Base-by-base conservation (phyloP, 768 basidiomycete genomes). In the Lentinus tigrinus region DNA sequence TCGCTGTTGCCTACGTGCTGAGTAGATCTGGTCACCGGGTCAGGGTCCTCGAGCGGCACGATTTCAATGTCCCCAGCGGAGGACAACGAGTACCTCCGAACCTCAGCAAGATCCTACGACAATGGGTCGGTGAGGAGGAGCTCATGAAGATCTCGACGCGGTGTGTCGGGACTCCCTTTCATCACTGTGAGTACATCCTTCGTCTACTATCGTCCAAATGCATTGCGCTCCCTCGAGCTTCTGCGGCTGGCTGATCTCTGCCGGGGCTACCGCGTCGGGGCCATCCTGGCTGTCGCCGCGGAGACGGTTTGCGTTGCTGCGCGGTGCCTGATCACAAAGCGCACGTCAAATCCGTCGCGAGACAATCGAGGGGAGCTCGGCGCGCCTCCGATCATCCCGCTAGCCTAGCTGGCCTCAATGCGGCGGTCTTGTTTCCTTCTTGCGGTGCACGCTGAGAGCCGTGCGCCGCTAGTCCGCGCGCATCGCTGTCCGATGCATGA, bases 1-100 rank as follows among this genome's bases (percentile, higher is more conserved):
- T 85, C 47, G 78, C 85, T 3, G 72, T 78, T 36, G 85, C 85
- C 4, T 80, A 78, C 62, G 74, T 81, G 16, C 74, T 88, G 40
- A 76, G 76, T 44, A 78, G 77, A 63, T 79, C 79, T 6, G 86
- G 87, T 6, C 87, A 88, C 70, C 71, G 74, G 31, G 85, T 87
- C n/a, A 72, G 78, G 2, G 77, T 88, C 2, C 67, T 87, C 21
- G 86, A 88, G 57, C 70, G 68, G 17, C 73, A 75, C 54, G 78
- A 77, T 16, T 73, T 73, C n/a, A 68, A 74, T n/a, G 53, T 55
- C 34, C 69, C 67, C 69, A 21, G 68, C 58, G 75, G 72, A 46
- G 81, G 80, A 21, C 66, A 80, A 47, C 76, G 80, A 27, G 73
- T 84, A 7, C 81, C 83, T 40, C 84, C 85, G 14, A 85, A 86